phyloP scores from a whole-genome alignment of 805 yeast genomes.

The Hanseniaspora mollemarum region DNA sequence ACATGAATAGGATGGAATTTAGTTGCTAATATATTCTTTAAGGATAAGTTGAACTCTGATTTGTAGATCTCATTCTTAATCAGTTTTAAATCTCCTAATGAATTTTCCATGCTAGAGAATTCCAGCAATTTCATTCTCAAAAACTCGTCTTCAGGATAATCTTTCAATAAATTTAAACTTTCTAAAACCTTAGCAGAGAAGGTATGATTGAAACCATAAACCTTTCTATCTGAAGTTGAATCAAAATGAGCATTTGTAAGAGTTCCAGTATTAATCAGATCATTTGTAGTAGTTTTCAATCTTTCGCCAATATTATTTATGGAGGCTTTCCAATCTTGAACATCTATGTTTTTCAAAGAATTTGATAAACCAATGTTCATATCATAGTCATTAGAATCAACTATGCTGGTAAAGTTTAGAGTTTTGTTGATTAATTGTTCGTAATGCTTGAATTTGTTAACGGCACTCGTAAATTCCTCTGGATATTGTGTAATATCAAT shows the following conservation, averaged over 20 bases:
- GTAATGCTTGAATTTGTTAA: constrained; percentile 30
- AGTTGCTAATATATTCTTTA: constrained; percentile 49
- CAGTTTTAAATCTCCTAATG: constrained; percentile 70
- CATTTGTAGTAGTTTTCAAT: constrained; percentile 11
- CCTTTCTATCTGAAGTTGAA: background rate
- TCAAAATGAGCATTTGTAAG: constrained; percentile 14
- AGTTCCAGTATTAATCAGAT: constrained; percentile 12
- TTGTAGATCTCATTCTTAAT: constrained; percentile 69
- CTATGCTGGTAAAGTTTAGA: constrained; percentile 6
- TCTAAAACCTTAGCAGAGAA: constrained; percentile 11
- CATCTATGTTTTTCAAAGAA: constrained; percentile 8
- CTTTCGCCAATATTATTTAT: constrained; percentile 4
- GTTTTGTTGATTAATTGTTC: constrained; percentile 23
- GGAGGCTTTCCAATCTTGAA: constrained; percentile 11
- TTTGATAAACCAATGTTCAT: constrained; percentile 3
- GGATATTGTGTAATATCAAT: constrained; percentile 72
- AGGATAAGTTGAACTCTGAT: constrained; percentile 55
- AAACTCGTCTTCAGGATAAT: constrained; percentile 35
- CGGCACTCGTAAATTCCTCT: constrained; percentile 59
- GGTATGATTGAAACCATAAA: constrained; percentile 12
- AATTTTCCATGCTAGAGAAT: constrained; percentile 57
- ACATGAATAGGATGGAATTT: constrained; percentile 51
- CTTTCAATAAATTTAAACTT: constrained; percentile 14
- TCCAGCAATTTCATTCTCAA: constrained; percentile 53
- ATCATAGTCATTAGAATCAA: constrained; percentile 13